Evolutionary conservation across 192 early-diverging fungal genomes (phyloP), one percentile per base, ranked within the genome.

Genomic region (Phycomyces nitens): DNA sequence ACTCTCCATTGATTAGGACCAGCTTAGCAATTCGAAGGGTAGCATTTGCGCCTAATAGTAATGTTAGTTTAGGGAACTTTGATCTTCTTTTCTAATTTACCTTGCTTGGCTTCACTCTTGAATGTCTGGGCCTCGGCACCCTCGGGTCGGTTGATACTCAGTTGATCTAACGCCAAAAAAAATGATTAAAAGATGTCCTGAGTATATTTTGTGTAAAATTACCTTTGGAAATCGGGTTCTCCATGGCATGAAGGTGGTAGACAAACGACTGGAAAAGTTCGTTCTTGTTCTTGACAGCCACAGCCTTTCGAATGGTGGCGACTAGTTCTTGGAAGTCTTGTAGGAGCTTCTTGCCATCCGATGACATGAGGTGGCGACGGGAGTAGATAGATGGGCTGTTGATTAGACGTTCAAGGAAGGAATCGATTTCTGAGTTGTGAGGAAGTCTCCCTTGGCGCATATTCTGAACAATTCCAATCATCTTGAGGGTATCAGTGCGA

Each of bases 191-290:
- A 53, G 20, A 3, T 8, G 4, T 20, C 22, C 1, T 21, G 11
- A 20, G 11, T 41, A 2, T 51, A 16, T 21, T 24, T 29, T 27
- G 20, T 29, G 11, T 39, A 18, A 29, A 8, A 14, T 43, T 64
- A 64, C 62, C 62, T 44, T 64, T 64, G 10, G 21, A 41, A 22
- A 65, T 34, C 6, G 63, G 52, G 8, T 24, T 42, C 21, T 60
- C 58, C 50, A 50, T 38, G 49, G 12, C 21, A 53, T 60, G 23
- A 52, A 64, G 43, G 34, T 78, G 76, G 50, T 74, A 74, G 27
- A 78, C 68, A 49, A 74, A 69, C 18, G 68, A 69, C 34, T 78
- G 76, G 52, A 74, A 74, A 9, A 78, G 49, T 41, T 78, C 76
- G 16, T 74, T 63, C 44, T 63, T 60, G 34, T 78, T 78, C 64